These are phyloP conservation scores for Penicillium verhagenii DNA, from an alignment of 495 filamentous ascomycete species.

Conservation along the genomic window DNA sequence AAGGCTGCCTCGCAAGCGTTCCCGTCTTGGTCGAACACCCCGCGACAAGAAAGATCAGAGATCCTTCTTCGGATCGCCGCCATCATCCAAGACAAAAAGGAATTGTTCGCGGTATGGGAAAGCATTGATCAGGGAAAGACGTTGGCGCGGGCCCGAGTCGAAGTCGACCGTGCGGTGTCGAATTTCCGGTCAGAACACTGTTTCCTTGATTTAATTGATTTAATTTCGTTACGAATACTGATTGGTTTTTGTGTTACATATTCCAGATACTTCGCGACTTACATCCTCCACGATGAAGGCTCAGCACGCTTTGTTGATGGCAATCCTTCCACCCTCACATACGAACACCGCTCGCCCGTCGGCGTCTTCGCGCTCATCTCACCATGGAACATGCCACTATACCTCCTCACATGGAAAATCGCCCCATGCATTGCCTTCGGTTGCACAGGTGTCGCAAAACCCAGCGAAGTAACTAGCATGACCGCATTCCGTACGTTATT, in stretches of 20 bases:
- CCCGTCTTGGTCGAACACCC: constrained; percentile 12
- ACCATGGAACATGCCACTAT: constrained; percentile 26
- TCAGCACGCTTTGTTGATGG: constrained; percentile 15
- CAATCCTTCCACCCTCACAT: constrained; percentile 11
- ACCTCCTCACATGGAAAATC: constrained; percentile 35
- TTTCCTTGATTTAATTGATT: too few relatives aligned
- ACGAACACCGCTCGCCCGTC: constrained; percentile 20
- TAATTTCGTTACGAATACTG: too few relatives aligned
- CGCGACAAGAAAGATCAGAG: constrained; percentile 11
- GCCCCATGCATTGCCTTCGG: constrained; percentile 47
- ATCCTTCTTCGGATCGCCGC: constrained; percentile 11
- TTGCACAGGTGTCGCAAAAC: constrained; percentile 31
- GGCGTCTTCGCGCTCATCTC: constrained; percentile 20
- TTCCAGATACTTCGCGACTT: constrained; percentile 23
- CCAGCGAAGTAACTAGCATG: constrained; percentile 21
- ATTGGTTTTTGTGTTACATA: too few relatives aligned
- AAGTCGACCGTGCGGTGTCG: constrained; percentile 20
- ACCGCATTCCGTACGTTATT: constrained; percentile 14
- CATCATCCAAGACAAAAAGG: constrained; percentile 12
- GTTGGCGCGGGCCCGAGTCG: constrained; percentile 14
- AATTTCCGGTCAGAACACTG: constrained; percentile 23
- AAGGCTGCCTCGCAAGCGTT: constrained; percentile 15
- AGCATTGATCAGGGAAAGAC: constrained; percentile 22
- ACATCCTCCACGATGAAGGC: constrained; percentile 21
- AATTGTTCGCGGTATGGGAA: constrained; percentile 18